Percentiles rank a stretch among this genome's conserved stretches.
These are phyloP conservation scores for Fraxinus albicans DNA, from an alignment of 305 asterid genomes.

Conservation along the genomic window DNA sequence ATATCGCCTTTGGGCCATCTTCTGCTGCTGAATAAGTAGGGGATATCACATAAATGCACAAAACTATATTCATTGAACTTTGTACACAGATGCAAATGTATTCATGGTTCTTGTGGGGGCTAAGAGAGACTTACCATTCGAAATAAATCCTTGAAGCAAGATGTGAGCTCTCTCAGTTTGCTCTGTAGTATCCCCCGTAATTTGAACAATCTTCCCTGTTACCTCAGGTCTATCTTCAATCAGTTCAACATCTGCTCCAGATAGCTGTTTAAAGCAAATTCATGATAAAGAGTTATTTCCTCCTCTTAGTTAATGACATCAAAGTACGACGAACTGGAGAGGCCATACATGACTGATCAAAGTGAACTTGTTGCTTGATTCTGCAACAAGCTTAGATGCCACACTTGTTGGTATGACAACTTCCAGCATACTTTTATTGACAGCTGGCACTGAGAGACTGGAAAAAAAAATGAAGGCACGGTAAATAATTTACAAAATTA, in stretches of 20 bases:
- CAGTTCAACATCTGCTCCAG: slow-evolving; percentile 84
- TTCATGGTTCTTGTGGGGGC: background rate
- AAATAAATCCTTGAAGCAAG: slow-evolving; percentile 91
- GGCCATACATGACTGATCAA: slow-evolving; percentile 69
- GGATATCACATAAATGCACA: background rate
- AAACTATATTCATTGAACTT: background rate
- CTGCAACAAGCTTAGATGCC: slow-evolving; percentile 68
- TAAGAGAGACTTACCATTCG: slow-evolving; percentile 58
- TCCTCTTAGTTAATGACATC: background rate
- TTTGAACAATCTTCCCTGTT: slow-evolving; percentile 71
- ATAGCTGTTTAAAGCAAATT: slow-evolving; percentile 47
- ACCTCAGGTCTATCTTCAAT: slow-evolving; percentile 66
- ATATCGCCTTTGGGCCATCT: slow-evolving; percentile 36
- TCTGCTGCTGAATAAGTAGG: slow-evolving; percentile 40
- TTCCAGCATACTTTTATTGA: slow-evolving; percentile 77
- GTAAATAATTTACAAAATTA: background rate
- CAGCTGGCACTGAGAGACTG: slow-evolving; percentile 67
- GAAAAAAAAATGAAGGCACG: slow-evolving; percentile 10
- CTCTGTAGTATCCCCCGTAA: slow-evolving; percentile 79
- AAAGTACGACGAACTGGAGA: slow-evolving; percentile 3
- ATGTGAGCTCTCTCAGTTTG: slow-evolving; percentile 97
- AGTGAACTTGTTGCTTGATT: slow-evolving; percentile 72
- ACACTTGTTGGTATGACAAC: slow-evolving; percentile 80
- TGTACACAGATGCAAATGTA: background rate
- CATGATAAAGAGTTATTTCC: slow-evolving; percentile 9